Conservation (phyloP, 2,329 filamentous ascomycete genomes). For the Berkeleyomyces rouxiae region DNA sequence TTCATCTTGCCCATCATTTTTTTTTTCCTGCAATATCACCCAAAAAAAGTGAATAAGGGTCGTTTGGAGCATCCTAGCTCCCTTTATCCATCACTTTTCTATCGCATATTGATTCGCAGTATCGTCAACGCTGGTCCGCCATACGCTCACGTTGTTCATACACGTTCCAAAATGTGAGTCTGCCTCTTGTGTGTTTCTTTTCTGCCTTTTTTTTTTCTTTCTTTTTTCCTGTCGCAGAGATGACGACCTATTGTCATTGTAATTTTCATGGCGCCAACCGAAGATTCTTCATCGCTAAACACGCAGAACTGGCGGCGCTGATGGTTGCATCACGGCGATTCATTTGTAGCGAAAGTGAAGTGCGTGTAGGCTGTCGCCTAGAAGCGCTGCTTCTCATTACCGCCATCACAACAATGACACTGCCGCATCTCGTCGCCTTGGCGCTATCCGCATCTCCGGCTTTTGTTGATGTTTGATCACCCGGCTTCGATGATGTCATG, state of each 20-base stretch:
- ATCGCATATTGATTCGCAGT: background rate
- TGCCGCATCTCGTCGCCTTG: background rate
- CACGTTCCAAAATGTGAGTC: background rate
- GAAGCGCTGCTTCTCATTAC: background rate
- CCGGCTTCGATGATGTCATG: slow-evolving; percentile 3
- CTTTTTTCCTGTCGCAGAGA: background rate
- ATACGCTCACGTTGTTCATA: background rate
- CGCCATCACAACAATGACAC: background rate
- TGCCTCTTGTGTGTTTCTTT: background rate
- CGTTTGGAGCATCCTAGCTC: background rate
- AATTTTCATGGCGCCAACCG: no score
- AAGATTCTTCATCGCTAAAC: background rate
- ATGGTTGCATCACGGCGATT: background rate
- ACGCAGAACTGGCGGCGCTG: background rate
- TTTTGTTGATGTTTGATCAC: background rate
- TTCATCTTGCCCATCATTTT: background rate
- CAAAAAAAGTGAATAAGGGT: background rate
- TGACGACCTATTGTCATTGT: background rate
- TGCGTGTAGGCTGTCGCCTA: background rate
- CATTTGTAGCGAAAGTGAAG: background rate
- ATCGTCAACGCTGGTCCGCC: background rate
- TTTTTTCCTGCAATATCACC: background rate
- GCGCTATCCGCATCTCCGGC: background rate
- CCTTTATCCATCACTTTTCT: slow-evolving; percentile 1
- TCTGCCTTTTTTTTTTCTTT: background rate